Evolutionary conservation across 1,284 basidiomycete genomes (phyloP).

Genomic region (Ceratobasidium sp.): DNA sequence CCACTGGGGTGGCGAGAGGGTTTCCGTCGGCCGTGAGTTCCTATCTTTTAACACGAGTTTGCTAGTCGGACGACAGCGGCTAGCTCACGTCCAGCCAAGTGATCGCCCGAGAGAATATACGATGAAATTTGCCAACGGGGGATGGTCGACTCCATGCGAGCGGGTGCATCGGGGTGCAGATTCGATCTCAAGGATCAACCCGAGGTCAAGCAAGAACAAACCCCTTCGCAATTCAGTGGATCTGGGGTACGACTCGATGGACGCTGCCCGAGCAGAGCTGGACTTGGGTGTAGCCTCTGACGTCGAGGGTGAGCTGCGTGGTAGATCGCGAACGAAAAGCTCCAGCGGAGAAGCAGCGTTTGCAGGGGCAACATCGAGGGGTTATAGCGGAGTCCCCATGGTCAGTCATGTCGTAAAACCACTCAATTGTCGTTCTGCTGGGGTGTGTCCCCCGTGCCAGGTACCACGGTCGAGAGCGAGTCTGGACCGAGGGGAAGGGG

Average conservation of each 20-base stretch:
- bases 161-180: background rate
- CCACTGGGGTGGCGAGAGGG: background rate
- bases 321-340: background rate
- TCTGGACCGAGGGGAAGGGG: background rate
- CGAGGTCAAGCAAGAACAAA: background rate
- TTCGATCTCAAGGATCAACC: conserved; percentile 2
- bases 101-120: background rate
- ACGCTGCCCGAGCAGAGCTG: background rate
- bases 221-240: conserved; percentile 1
- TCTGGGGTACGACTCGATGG: conserved; percentile 14
- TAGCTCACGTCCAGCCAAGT: background rate
- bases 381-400: background rate
- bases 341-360: background rate
- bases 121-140: background rate
- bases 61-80: conserved; percentile 1
- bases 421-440: background rate
- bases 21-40: conserved; percentile 8
- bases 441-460: background rate
- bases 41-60: conserved; percentile 14
- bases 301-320: background rate
- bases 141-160: background rate
- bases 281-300: conserved; percentile 4
- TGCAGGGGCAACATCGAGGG: background rate
- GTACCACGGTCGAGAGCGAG: conserved; percentile 11
- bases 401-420: background rate